phyloP scores from a whole-genome alignment of 768 basidiomycete genomes.

The Pulveroboletus ravenelii region DNA sequence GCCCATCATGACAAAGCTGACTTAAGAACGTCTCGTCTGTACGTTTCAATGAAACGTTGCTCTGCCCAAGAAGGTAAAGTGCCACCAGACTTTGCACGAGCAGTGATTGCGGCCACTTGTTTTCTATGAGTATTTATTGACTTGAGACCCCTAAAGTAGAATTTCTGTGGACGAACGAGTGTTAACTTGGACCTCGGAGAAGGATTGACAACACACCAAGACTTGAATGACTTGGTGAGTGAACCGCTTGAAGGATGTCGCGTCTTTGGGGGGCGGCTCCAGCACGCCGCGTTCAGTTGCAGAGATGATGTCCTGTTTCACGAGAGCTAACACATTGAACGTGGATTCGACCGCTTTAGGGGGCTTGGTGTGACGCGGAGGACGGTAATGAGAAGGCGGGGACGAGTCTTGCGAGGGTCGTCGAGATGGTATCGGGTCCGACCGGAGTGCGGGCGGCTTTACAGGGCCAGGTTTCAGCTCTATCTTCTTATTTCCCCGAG shows the following conservation, averaged over 20 bases:
- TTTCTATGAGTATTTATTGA: conserved; percentile 60
- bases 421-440: conserved; percentile 16
- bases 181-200: not conserved
- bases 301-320: conserved; percentile 58
- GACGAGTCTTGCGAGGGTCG: conserved; percentile 24
- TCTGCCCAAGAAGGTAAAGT: conserved; percentile 62
- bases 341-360: conserved; percentile 16
- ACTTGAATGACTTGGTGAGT: conserved; percentile 45
- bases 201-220: conserved; percentile 32
- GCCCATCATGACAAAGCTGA: conserved; percentile 28
- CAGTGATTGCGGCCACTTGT: conserved; percentile 48
- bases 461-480: conserved; percentile 64
- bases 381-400: conserved; percentile 21
- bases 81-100: conserved; percentile 57
- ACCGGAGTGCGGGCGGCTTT: conserved; percentile 34
- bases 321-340: conserved; percentile 41
- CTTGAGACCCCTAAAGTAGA: conserved; percentile 75
- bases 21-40: conserved; percentile 69
- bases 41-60: conserved; percentile 60
- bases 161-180: conserved; percentile 50
- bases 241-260: conserved; percentile 50
- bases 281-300: conserved; percentile 69
- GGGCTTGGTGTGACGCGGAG: conserved; percentile 22
- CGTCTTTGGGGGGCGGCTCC: conserved; percentile 56
- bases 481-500: conserved; percentile 43